Evolutionary conservation across 2,329 filamentous ascomycete genomes (phyloP), one percentile per base, ranked within the genome.

Genomic region (Cyphellophora europaea): DNA sequence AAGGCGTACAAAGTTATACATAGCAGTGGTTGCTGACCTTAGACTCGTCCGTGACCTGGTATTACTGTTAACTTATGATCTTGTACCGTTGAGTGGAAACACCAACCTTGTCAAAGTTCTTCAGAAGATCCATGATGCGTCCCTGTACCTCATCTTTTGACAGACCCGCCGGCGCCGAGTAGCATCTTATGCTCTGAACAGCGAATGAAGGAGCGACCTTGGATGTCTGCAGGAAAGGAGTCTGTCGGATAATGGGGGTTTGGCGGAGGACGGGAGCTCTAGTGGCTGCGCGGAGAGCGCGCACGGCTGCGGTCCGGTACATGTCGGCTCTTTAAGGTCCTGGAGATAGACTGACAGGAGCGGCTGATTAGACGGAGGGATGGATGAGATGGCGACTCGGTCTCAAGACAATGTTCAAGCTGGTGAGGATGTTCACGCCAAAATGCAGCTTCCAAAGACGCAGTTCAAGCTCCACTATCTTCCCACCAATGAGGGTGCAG

Each of bases 21-120:
- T n/a, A n/a, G n/a, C n/a, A n/a, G n/a, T n/a, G n/a, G n/a, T n/a
- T n/a, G n/a, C n/a, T n/a, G 71, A 74, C 71, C 69, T 74, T 75
- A 35, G 71, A 66, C 45, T 63, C 56, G 49, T 75, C 71, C 45
- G 62, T 62, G 51, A 61, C 55, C 57, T 61, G 37, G 16, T 23
- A 27, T 17, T 31, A 29, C 25, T 31, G 38, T 54, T 46, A 55
- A 47, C 35, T 35, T 15, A 29, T 35, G 6, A 30, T 8, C n/a
- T 29, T 30, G 10, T 19, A 31, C 13, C 40, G 19, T 10, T n/a
- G 25, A 23, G 10, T 38, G 16, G 27, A 12, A 27, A 40, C 49
- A 62, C 69, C 50, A 62, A 88, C 84, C 82, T 98, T 98, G 71
- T 98, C 91, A 61, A 96, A 98, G 62, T 88, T 89, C 69, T 87